Evolutionary conservation across 73 alveolate genomes (phyloP), one percentile per base, ranked within the genome.

Genomic region (Paramecium bursaria): DNA sequence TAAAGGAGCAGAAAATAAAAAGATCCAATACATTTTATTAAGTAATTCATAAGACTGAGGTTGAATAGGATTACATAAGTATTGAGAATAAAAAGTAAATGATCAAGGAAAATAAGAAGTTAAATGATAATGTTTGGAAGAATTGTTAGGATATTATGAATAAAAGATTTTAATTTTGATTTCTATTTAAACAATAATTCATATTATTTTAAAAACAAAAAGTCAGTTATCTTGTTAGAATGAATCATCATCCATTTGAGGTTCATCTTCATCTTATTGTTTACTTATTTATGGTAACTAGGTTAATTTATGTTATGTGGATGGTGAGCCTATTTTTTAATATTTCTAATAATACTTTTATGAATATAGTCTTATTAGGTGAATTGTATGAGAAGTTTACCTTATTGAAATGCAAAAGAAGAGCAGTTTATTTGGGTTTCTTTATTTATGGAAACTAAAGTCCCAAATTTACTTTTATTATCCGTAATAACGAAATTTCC

Each of bases 211-310:
- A n/a, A n/a, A n/a, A n/a, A n/a, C n/a, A n/a, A n/a, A n/a, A n/a
- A n/a, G n/a, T n/a, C n/a, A n/a, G n/a, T n/a, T n/a, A n/a, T n/a
- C n/a, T n/a, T n/a, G n/a, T 67, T 67, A 47, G 44, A 67, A 67
- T 21, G 82, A 67, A 42, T 67, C 82, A 35, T 67, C 82, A 35
- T 67, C 82, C 82, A 67, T 67, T 21, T 67, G 23, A 1, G 82
- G 82, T 67, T 67, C 82, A 67, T 67, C 82, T 67, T 67, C 82
- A 19, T 67, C 82, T 67, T 39, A 67, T 42, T 67, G 44, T 42
- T 67, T 67, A 67, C 44, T 67, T 2, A 67, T 67, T 67, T 67
- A 42, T 15, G 82, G 82, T 42, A 67, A 47, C 44, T 67, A 42
- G 44, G 82, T 67, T 15, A 67, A 47, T 67, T 67, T 67, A 17